Percentiles rank a stretch among this genome's conserved stretches.
Conservation (phyloP, 2,329 filamentous ascomycete species). For the Fusarium redolens region DNA sequence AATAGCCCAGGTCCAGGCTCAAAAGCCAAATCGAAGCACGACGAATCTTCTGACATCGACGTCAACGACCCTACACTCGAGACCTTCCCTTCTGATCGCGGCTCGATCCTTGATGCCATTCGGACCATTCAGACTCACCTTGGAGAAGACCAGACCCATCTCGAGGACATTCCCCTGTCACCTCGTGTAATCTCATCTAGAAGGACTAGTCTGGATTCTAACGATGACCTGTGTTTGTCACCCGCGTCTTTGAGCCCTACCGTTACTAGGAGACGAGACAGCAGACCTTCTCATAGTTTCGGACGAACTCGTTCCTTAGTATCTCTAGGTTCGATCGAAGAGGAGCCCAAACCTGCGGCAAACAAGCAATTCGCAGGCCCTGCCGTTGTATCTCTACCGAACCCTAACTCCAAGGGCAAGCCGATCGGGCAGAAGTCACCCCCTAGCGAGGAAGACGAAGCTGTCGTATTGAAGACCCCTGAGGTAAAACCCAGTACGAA, state of each 20-base stretch:
- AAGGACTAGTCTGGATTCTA: constrained; percentile 52
- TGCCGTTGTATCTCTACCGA: constrained; percentile 37
- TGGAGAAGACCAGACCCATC: constrained; percentile 52
- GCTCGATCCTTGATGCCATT: constrained; percentile 58
- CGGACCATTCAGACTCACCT: constrained; percentile 59
- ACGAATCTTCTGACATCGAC: constrained; percentile 46
- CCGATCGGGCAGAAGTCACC: constrained; percentile 34
- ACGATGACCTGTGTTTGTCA: constrained; percentile 51
- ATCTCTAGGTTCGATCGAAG: constrained; percentile 60
- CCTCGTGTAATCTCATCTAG: constrained; percentile 51
- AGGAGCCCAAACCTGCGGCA: constrained; percentile 51
- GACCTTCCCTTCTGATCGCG: constrained; percentile 58
- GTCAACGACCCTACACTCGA: constrained; percentile 62
- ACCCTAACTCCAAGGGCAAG: constrained; percentile 36
- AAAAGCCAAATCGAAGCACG: constrained; percentile 31
- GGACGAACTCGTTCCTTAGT: constrained; percentile 52
- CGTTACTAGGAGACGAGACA: constrained; percentile 48
- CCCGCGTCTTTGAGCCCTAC: constrained; percentile 51
- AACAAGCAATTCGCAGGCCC: constrained; percentile 21
- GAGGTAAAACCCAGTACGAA: constrained; percentile 33
- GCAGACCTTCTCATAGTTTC: constrained; percentile 49
- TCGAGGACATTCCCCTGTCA: constrained; percentile 52
- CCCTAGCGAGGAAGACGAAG: constrained; percentile 56
- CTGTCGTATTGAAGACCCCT: constrained; percentile 49
- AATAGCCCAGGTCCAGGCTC: constrained; percentile 31